Percentiles rank a stretch among this genome's conserved stretches.
Conservation (phyloP, 495 filamentous ascomycete species). For the Aspergillus sparsus region DNA sequence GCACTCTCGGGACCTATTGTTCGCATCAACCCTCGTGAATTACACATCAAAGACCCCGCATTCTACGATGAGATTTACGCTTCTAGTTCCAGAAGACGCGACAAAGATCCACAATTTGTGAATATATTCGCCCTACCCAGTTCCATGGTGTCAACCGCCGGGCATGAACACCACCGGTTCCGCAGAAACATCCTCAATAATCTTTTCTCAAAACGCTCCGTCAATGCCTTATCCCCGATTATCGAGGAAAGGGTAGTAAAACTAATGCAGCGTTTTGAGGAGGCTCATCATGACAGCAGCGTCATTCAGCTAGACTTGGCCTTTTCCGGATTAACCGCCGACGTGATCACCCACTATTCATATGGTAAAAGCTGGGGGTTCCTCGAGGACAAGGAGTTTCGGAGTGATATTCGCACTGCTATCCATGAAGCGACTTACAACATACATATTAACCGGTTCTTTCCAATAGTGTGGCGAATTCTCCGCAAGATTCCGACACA, state of each 20-base stretch:
- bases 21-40: too few species aligned
- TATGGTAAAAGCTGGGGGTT: constrained; percentile 42
- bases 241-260: not conserved
- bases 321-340: constrained; percentile 32
- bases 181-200: constrained; percentile 29
- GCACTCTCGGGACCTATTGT: too few species aligned
- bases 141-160: constrained; percentile 24
- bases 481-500: constrained; percentile 21
- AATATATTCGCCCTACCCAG: constrained; percentile 22
- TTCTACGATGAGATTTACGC: too few species aligned
- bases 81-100: too few species aligned
- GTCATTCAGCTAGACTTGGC: too few species aligned
- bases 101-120: not conserved
- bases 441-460: constrained; percentile 32
- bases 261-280: not conserved
- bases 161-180: constrained; percentile 28
- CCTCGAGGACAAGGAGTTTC: constrained; percentile 23
- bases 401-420: constrained; percentile 25
- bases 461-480: constrained; percentile 27
- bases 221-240: constrained; percentile 9
- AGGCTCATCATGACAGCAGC: too few species aligned
- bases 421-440: constrained; percentile 22
- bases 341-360: constrained; percentile 48
- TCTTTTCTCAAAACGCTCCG: constrained; percentile 33
- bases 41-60: too few species aligned